Evolutionary conservation across 2,329 filamentous ascomycete genomes (phyloP), one percentile per base, ranked within the genome.

Genomic region (Fusarium penzigii): DNA sequence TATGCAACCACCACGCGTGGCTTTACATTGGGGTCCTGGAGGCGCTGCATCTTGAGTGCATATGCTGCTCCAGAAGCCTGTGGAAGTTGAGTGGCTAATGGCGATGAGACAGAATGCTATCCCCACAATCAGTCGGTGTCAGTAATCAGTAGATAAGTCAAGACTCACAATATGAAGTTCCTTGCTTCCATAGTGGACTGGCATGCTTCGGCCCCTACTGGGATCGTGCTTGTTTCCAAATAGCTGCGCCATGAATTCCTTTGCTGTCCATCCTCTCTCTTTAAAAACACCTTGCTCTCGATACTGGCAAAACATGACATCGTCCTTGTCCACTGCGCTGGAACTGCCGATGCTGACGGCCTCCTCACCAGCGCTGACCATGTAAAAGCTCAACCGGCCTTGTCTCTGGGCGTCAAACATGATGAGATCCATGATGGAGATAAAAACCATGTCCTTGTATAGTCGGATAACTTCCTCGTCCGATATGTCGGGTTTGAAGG

Each of bases 351-450:
- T 87, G 41, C 90, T 90, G 47, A 96, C 92, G 34, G 93, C 94
- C 78, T 99, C 94, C 76, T 97, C 92, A 52, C 92, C 92, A 1
- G 92, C 90, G 38, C 89, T 93, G 66, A 93, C 93, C 90, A 99
- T 97, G 74, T 99, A 99, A 74, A 99, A 99, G 71, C 88, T 92
- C 50, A 96, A 75, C 17, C 91, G 85, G n/a, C 92, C 92, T 73
- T 99, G 94, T 42, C 94, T 82, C 73, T 99, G 94, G 1, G 94
- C 92, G 67, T 99, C 94, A 67, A 96, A 97, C 92, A 97, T 97
- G 69, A 97, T 89, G 49, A 96, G 72, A 68, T 99, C 94, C 91
- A 99, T 94, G 61, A 97, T 89, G 50, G 88, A 85, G 10, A 87
- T 77, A 36, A 78, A 81, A 10, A 88, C 65, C 86, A 89, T 88